Conservation (phyloP, 1,139 yeast species). For the Eremothecium gossypii region DNA sequence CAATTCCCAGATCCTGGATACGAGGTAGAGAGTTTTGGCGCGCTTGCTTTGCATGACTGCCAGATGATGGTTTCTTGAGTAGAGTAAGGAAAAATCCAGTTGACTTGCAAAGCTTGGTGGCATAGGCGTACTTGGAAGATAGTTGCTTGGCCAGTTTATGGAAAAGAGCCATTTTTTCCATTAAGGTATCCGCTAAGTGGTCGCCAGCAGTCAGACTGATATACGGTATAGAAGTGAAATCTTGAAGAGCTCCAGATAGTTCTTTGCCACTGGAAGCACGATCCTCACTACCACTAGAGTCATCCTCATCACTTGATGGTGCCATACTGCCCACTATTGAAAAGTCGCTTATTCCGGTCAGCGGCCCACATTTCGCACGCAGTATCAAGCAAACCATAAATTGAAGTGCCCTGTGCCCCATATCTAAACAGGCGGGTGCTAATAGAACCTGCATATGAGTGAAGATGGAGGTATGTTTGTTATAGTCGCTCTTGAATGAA, state of each 20-base stretch:
- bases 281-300: conserved; percentile 19
- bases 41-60: conserved; percentile 10
- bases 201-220: conserved; percentile 29
- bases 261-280: conserved; percentile 14
- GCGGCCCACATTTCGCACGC: conserved; percentile 38
- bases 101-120: conserved; percentile 46
- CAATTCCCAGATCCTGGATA: conserved; percentile 23
- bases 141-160: conserved; percentile 29
- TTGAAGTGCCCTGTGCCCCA: conserved; percentile 44
- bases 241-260: conserved; percentile 9
- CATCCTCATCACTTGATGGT: conserved; percentile 13
- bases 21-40: conserved; percentile 9
- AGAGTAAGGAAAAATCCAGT: conserved; percentile 37
- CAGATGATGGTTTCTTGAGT: conserved; percentile 30
- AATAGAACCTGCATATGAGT: conserved; percentile 37
- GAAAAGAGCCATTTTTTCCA: conserved; percentile 33
- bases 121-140: conserved; percentile 42
- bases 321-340: conserved; percentile 15
- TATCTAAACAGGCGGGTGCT: conserved; percentile 39
- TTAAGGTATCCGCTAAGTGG: conserved; percentile 29
- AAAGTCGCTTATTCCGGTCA: conserved; percentile 28
- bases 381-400: conserved; percentile 42
- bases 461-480: conserved; percentile 28
- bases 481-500: conserved; percentile 16
- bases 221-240: conserved; percentile 13